Conservation (phyloP, 352 stramenopile species). For the Pilasporangium apinafurcum region DNA sequence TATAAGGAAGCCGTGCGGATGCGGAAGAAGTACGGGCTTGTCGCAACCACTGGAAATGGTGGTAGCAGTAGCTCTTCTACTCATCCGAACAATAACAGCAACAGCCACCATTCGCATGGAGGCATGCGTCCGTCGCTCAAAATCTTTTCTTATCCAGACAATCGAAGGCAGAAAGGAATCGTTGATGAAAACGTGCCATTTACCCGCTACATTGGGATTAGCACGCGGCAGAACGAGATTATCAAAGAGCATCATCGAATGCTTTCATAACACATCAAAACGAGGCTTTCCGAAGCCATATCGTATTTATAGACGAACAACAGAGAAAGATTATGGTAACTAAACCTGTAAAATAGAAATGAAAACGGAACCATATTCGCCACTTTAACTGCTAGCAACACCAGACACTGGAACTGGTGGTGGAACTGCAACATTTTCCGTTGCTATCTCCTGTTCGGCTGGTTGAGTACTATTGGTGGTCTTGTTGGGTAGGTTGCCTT, state of each 20-base stretch:
- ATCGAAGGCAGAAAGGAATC: constrained; percentile 21
- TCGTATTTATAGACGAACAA: not conserved
- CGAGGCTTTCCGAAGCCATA: too few relatives aligned
- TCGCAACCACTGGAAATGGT: constrained; percentile 1
- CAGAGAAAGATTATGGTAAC: not conserved
- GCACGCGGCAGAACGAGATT: constrained; percentile 58
- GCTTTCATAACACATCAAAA: constrained; percentile 44
- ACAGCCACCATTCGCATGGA: not conserved
- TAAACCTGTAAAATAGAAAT: not conserved
- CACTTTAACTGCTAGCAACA: not conserved
- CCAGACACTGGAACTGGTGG: not conserved
- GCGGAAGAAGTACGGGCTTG: constrained; percentile 26
- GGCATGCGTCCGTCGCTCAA: constrained; percentile 40
- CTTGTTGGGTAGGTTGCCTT: too few relatives aligned
- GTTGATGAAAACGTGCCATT: constrained; percentile 59
- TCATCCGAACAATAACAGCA: not conserved
- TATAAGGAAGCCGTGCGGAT: constrained; percentile 51
- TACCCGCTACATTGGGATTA: constrained; percentile 72
- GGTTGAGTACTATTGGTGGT: too few relatives aligned
- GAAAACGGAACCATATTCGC: not conserved
- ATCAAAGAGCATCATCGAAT: constrained; percentile 74
- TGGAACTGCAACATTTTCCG: constrained; percentile 1
- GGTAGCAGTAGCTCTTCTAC: not conserved
- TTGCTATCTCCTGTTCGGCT: not conserved
- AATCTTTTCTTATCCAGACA: constrained; percentile 62